phyloP scores from a whole-genome alignment of 495 filamentous ascomycete genomes.

The Aspergillus affinis region DNA sequence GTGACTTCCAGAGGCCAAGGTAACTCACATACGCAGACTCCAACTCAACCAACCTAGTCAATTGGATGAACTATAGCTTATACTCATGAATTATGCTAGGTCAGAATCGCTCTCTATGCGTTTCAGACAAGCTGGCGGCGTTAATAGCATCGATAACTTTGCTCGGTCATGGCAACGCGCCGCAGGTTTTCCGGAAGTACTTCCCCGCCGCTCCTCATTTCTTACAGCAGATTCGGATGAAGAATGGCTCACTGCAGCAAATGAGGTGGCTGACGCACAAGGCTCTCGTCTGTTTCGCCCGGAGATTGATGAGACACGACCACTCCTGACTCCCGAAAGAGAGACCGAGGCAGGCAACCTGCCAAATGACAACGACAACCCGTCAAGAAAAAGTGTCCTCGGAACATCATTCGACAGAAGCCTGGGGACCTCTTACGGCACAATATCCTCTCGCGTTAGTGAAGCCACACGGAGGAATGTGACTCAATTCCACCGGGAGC shows the following conservation, averaged over 20 bases:
- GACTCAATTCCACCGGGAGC: conserved; percentile 68
- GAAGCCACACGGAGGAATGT: conserved; percentile 70
- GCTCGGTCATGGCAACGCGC: conserved; percentile 92
- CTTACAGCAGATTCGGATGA: conserved; percentile 53
- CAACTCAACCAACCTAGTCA: background rate
- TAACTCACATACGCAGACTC: conserved; percentile 1
- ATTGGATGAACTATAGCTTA: background rate
- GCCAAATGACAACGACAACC: conserved; percentile 14
- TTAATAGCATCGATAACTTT: conserved; percentile 94
- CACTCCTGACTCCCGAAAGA: conserved; percentile 28
- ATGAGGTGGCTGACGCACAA: conserved; percentile 25
- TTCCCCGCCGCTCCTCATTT: conserved; percentile 72
- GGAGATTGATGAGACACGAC: conserved; percentile 27
- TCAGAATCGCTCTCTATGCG: conserved; percentile 71
- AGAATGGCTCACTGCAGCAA: conserved; percentile 36
- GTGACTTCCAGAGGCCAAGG: conserved; percentile 15
- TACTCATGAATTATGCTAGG: conserved; percentile 20
- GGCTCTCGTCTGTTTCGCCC: conserved; percentile 32
- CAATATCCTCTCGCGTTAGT: conserved; percentile 65
- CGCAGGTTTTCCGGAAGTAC: conserved; percentile 81
- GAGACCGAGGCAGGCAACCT: conserved; percentile 16
- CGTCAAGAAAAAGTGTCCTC: conserved; percentile 28
- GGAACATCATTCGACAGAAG: conserved; percentile 64
- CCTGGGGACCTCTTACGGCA: conserved; percentile 77
- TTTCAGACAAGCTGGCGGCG: conserved; percentile 78